A percentile compares a stretch with the other conserved stretches of the same genome.
Conservation (phyloP, 2,329 filamentous ascomycete species). For the Grosmannia clavigera region DNA sequence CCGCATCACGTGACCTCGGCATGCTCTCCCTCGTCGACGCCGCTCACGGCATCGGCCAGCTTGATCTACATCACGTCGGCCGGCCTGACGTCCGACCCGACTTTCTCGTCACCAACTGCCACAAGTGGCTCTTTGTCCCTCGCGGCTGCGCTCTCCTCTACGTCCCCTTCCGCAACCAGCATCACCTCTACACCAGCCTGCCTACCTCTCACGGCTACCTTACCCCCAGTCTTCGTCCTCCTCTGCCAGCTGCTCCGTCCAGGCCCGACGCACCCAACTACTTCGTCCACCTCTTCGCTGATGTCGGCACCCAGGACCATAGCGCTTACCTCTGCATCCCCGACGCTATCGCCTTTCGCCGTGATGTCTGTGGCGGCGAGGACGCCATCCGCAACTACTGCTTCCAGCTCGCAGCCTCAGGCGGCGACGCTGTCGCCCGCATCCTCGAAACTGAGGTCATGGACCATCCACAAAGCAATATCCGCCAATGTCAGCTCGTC, state of each 20-base stretch:
- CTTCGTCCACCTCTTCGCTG: conserved; percentile 53
- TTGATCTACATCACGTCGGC: conserved; percentile 46
- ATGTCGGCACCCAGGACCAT: conserved; percentile 53
- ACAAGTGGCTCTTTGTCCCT: conserved; percentile 66
- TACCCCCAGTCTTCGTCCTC: neutral
- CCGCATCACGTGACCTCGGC: conserved; percentile 39
- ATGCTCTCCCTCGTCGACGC: conserved; percentile 57
- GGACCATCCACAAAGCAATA: conserved; percentile 35
- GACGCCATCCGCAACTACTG: conserved; percentile 47
- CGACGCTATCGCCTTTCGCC: conserved; percentile 49
- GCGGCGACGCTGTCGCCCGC: conserved; percentile 40
- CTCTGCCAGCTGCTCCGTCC: conserved; percentile 1
- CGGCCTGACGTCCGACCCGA: conserved; percentile 42
- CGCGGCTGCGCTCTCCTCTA: conserved; percentile 59
- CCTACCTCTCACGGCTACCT: conserved; percentile 58
- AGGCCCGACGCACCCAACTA: conserved; percentile 25
- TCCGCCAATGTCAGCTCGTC: conserved; percentile 45
- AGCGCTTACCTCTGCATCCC: conserved; percentile 50
- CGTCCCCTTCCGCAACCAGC: conserved; percentile 54
- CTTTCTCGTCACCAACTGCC: conserved; percentile 61
- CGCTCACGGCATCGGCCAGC: conserved; percentile 58
- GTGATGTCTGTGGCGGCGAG: conserved; percentile 51
- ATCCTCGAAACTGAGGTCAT: conserved; percentile 52
- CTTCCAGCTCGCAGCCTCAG: conserved; percentile 38
- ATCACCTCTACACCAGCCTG: conserved; percentile 50